Base-by-base conservation (phyloP, 495 filamentous ascomycete genomes). In the Penicillium alfredii region DNA sequence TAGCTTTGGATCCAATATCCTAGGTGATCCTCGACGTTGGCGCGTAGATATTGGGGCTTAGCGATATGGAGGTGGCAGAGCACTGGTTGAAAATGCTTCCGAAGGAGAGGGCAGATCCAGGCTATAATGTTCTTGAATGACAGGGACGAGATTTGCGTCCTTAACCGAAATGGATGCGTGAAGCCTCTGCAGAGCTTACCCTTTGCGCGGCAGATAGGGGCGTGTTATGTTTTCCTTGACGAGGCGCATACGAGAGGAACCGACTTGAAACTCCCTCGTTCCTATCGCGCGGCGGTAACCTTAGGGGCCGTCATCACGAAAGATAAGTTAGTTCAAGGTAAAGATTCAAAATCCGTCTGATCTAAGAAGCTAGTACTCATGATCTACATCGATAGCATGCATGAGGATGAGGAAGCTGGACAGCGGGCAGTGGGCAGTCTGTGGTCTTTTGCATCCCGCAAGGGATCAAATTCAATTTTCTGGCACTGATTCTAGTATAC, bases 221-320 rank as follows among this genome's bases (percentile, higher is more conserved):
- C 54, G 0, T 89, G 82, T 44, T 59, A 84, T 0, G 74, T 89
- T 0, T 89, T 81, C 47, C 64, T 89, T 3, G 85, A 88, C 30
- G 77, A 92, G 43, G 74, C 74, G 0, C 86, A 92, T 44, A 88
- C 86, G 0, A 59, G 86, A 45, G 86, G 86, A 0, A 84, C 75
- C 1, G 84, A 90, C 47, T 47, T 92, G 7, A 79, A 71, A 43
- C 48, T 92, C 3, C 84, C 85, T 0, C 35, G 35, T 0, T 10
- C 64, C 8, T 79, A 76, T 38, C 58, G 74, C 8, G 86, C 80
- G 3, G 80, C 80, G 3, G 73, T 92, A 4, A 88, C 81, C 0
- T 61, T 90, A 0, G 82, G 84, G 0, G 67, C 78, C 0, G 61
- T 66, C 10, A 55, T 84, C 4, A 81, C 81, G 0, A 88, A 89